These are phyloP conservation scores for Wallacemonas sp. DNA, from an alignment of 208 protist genomes.

Conservation along the genomic window DNA sequence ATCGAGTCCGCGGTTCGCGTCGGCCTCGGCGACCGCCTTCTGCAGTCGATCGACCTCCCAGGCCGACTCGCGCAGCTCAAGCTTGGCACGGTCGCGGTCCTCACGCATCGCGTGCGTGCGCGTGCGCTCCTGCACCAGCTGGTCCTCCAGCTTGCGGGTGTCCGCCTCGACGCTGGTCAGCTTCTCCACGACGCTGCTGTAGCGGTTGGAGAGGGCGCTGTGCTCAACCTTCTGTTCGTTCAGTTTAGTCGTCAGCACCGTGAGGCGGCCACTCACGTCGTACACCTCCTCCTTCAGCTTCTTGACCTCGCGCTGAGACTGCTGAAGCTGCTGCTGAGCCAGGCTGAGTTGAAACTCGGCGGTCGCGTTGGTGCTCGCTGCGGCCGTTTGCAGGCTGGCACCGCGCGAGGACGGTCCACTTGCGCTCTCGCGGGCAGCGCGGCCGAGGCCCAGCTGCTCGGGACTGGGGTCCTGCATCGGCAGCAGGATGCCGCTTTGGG, in stretches of 20 bases:
- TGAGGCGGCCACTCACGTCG: slow-evolving; percentile 35
- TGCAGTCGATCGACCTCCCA: slow-evolving; percentile 46
- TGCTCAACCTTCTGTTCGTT: slow-evolving; percentile 69
- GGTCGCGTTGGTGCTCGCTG: slow-evolving; percentile 25
- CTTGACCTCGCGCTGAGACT: slow-evolving; percentile 49
- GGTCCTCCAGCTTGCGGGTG: slow-evolving; percentile 55
- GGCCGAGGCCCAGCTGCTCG: neutral
- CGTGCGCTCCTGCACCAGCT: slow-evolving; percentile 55
- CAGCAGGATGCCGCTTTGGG: neutral
- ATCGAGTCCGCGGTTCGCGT: slow-evolving; percentile 47
- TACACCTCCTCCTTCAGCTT: slow-evolving; percentile 50
- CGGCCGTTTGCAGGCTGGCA: slow-evolving; percentile 3
- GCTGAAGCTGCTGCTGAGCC: slow-evolving; percentile 62
- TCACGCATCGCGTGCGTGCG: slow-evolving; percentile 30
- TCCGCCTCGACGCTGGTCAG: slow-evolving; percentile 51
- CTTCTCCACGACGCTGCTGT: slow-evolving; percentile 56
- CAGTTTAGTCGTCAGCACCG: slow-evolving; percentile 37
- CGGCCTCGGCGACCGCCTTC: slow-evolving; percentile 39
- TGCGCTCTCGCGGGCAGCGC: neutral
- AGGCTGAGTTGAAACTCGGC: slow-evolving; percentile 63
- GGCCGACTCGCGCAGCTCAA: slow-evolving; percentile 34
- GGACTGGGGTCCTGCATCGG: slow-evolving; percentile 7
- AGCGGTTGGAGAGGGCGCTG: slow-evolving; percentile 64
- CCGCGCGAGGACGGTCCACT: neutral
- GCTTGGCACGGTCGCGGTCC: slow-evolving; percentile 42